Base-by-base conservation (phyloP, 305 asterid species). In the Fraxinus latifolia region DNA sequence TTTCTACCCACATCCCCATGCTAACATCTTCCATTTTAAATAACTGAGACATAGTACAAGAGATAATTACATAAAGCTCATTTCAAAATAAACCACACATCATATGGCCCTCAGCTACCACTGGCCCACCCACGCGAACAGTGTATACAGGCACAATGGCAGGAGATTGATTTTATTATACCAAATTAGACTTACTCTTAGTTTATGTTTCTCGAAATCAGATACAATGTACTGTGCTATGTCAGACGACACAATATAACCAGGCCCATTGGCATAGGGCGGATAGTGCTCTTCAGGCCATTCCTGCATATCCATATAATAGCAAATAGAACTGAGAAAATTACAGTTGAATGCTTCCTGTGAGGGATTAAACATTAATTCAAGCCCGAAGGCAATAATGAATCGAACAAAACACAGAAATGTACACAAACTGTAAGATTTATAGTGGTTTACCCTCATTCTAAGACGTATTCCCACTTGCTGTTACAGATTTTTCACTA, bases 21-120 rank as follows among this genome's bases (percentile, higher is more conserved):
- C 97, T 93, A 84, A 96, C 98, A 36, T 96, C 97, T 89, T 96
- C 99, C 99, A 96, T 95, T 90, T 95, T 95, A 90, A 95, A 95
- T 86, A 95, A 87, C 98, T 95, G 94, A 80, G 58, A n/a, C 79
- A 70, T 58, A 58, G 14, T 67, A 47, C 79, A 74, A 67, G 47
- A 81, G 78, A 31, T 39, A 9, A 76, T 80, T 44, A 33, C 25
- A 65, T 81, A 55, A 19, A 75, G 65, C 32, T 4, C 37, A 21
- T 19, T 36, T 33, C 39, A 80, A 37, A 32, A 82, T 72, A 37
- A 77, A 9, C 31, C 34, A 19, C 70, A 78, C 27, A 19, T 7
- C 39, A 21, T 8, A 36, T 47, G 2, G 27, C 14, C 21, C 21
- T 9, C 74, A 27, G 9, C 39, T 79, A 55, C 55, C 68, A n/a